Conservation (phyloP, 2,329 filamentous ascomycete species). For the Didymella pinodella region DNA sequence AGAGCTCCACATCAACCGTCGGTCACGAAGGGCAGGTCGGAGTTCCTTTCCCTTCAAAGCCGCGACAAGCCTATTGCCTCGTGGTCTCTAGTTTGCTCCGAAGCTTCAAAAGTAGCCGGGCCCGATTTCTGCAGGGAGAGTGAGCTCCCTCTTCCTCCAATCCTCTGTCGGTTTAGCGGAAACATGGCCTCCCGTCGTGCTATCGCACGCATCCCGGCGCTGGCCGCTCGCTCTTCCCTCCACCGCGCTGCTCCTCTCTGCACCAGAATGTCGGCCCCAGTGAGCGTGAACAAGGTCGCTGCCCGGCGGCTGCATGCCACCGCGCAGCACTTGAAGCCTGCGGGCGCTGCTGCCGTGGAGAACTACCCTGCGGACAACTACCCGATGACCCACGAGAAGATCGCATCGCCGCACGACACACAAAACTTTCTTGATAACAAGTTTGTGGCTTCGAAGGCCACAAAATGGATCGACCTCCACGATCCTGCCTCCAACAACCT, state of each 20-base stretch:
- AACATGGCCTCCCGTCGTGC: constrained; percentile 58
- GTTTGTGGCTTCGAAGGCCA: constrained; percentile 72
- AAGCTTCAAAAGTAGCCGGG: constrained; percentile 14
- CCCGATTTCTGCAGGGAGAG: constrained; percentile 10
- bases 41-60: constrained; percentile 28
- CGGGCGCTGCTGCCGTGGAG: constrained; percentile 59
- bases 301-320: constrained; percentile 63
- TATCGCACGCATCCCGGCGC: constrained; percentile 53
- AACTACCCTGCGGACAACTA: constrained; percentile 71
- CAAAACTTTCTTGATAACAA: constrained; percentile 85
- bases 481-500: constrained; percentile 88
- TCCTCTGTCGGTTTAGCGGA: constrained; percentile 25
- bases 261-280: constrained; percentile 51
- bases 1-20: constrained; percentile 26
- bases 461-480: constrained; percentile 78
- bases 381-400: constrained; percentile 75
- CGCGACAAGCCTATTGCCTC: constrained; percentile 21
- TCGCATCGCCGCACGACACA: constrained; percentile 72
- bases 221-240: constrained; percentile 50
- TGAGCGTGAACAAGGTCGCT: constrained; percentile 51
- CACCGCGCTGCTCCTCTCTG: constrained; percentile 48
- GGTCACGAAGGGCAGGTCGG: constrained; percentile 23
- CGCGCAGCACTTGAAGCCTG: constrained; percentile 59
- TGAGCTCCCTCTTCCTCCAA: constrained; percentile 13
- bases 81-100: constrained; percentile 7